Percentiles rank a stretch among this genome's conserved stretches.
Evolutionary conservation across 2,329 filamentous ascomycete species (phyloP).

Genomic region (Niveomyces coronatus): DNA sequence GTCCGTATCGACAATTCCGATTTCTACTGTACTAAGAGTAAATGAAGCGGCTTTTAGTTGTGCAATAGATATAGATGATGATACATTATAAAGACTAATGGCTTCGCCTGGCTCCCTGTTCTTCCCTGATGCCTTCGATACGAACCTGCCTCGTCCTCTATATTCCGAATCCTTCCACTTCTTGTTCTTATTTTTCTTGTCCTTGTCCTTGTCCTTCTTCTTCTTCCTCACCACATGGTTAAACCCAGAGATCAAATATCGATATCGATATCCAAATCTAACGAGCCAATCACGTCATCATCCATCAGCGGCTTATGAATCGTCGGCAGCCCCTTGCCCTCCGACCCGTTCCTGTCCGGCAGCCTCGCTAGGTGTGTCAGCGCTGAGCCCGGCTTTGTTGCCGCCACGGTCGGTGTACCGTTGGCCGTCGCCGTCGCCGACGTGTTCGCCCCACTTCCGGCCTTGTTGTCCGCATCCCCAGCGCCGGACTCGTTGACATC

Average conservation of each 20-base stretch:
- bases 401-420: constrained; percentile 39
- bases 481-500: constrained; percentile 40
- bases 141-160: no score
- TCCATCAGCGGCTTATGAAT: constrained; percentile 76
- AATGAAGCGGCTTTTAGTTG: no score
- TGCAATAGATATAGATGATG: no score
- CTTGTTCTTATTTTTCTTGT: no score
- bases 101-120: no score
- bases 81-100: no score
- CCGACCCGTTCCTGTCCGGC: constrained; percentile 40
- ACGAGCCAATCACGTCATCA: constrained; percentile 80
- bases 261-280: constrained; percentile 89
- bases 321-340: constrained; percentile 52
- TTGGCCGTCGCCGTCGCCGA: constrained; percentile 39
- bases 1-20: no score
- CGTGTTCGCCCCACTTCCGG: constrained; percentile 38
- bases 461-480: constrained; percentile 34
- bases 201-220: no score
- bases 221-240: no score
- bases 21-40: no score
- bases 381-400: constrained; percentile 29
- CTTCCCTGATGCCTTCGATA: no score
- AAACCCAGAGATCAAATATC: constrained; percentile 73
- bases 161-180: no score
- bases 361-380: constrained; percentile 44